These are phyloP conservation scores for Kwoniella bestiolae DNA, from an alignment of 768 basidiomycete species.

Conservation along the genomic window DNA sequence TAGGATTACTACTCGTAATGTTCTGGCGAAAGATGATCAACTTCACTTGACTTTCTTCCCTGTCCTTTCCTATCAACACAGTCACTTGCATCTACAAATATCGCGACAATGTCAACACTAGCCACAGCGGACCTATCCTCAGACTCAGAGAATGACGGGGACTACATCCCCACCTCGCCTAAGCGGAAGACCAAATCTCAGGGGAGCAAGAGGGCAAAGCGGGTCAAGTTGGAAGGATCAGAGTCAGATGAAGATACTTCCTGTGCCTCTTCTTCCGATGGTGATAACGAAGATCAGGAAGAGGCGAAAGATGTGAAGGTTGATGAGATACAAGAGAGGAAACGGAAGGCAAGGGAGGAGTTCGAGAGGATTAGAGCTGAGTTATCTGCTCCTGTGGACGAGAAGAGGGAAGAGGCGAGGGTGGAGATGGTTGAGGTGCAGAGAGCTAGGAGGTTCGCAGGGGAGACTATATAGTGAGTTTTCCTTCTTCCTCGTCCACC, in stretches of 20 bases:
- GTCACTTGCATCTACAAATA: background rate
- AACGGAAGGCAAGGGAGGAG: slow-evolving; percentile 34
- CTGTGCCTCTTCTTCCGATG: slow-evolving; percentile 5
- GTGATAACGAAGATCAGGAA: slow-evolving; percentile 12
- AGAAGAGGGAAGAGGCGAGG: slow-evolving; percentile 13
- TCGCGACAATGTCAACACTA: slow-evolving; percentile 44
- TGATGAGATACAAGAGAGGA: slow-evolving; percentile 27
- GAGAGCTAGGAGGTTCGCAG: slow-evolving; percentile 49
- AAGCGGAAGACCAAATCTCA: slow-evolving; percentile 28
- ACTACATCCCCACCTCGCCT: slow-evolving; percentile 36
- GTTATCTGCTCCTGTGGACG: background rate
- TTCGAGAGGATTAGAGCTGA: slow-evolving; percentile 34
- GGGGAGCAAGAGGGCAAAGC: slow-evolving; percentile 4
- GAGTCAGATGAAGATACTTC: slow-evolving; percentile 18
- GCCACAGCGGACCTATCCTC: slow-evolving; percentile 37
- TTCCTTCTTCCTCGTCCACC: background rate
- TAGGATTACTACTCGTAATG: background rate
- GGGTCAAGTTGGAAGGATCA: slow-evolving; percentile 7
- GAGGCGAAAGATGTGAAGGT: slow-evolving; percentile 23
- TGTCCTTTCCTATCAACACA: background rate
- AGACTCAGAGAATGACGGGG: slow-evolving; percentile 35
- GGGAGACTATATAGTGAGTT: slow-evolving; percentile 50
- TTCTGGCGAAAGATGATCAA: background rate
- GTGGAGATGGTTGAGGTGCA: slow-evolving; percentile 45
- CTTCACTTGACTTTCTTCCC: background rate